phyloP scores from a whole-genome alignment of 179 eudicot species.

The Pouteria campechiana region DNA sequence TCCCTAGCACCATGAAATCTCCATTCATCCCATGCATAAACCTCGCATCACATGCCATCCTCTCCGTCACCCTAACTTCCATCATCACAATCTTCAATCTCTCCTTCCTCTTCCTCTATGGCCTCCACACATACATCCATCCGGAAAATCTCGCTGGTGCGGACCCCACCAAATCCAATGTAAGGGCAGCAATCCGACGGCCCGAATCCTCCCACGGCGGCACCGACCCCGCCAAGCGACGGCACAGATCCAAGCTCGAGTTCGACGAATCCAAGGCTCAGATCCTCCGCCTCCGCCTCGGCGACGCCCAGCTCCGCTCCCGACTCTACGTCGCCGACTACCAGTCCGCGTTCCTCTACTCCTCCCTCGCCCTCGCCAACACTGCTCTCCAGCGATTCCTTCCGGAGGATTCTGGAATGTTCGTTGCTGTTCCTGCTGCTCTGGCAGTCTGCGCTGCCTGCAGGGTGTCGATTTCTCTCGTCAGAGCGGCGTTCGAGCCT shows the following conservation, averaged over 20 bases:
- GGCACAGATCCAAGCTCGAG: conserved; percentile 60
- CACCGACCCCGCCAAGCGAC: conserved; percentile 42
- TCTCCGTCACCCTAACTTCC: conserved; percentile 42
- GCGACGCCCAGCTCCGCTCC: conserved; percentile 56
- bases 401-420: conserved; percentile 31
- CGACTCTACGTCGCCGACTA: conserved; percentile 51
- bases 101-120: conserved; percentile 53
- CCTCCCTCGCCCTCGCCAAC: conserved; percentile 27
- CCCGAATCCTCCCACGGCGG: too few species aligned
- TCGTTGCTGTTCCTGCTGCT: conserved; percentile 41
- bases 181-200: conserved; percentile 62
- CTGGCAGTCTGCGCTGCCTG: conserved; percentile 32
- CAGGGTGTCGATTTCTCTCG: conserved; percentile 34
- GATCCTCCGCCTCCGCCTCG: conserved; percentile 84
- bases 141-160: conserved; percentile 75
- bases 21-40: conserved; percentile 21
- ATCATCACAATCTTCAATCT: conserved; percentile 46
- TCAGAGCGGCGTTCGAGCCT: conserved; percentile 52
- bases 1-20: too few species aligned
- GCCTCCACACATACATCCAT: conserved; percentile 89
- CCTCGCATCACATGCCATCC: conserved; percentile 40
- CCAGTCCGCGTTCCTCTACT: conserved; percentile 32
- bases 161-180: conserved; percentile 21
- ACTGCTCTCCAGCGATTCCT: conserved; percentile 38
- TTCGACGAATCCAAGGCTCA: conserved; percentile 95